These are phyloP conservation scores for Suhomyces kilbournensis DNA, from an alignment of 805 yeast genomes.

Conservation along the genomic window DNA sequence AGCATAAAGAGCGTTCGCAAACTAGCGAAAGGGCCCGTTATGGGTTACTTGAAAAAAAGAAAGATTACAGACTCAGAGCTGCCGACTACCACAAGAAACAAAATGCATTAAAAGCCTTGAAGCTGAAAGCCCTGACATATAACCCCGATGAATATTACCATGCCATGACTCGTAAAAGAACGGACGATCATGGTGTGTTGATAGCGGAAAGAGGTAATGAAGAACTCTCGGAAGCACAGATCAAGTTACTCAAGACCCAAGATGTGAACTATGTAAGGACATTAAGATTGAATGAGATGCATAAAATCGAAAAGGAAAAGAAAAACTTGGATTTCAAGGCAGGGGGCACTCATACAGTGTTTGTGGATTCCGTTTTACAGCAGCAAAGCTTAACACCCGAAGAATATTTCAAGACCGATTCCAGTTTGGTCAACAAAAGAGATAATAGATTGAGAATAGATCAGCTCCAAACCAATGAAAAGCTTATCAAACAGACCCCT, in stretches of 20 bases:
- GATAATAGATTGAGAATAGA: slow-evolving; percentile 68
- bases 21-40: slow-evolving; percentile 65
- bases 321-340: slow-evolving; percentile 49
- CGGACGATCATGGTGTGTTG: slow-evolving; percentile 69
- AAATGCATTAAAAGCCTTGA: slow-evolving; percentile 65
- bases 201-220: slow-evolving; percentile 64
- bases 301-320: slow-evolving; percentile 58
- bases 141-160: slow-evolving; percentile 97
- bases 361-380: slow-evolving; percentile 64
- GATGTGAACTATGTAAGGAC: slow-evolving; percentile 85
- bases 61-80: slow-evolving; percentile 49
- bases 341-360: slow-evolving; percentile 79
- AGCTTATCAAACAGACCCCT: slow-evolving; percentile 26
- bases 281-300: slow-evolving; percentile 64
- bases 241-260: slow-evolving; percentile 81
- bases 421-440: slow-evolving; percentile 53
- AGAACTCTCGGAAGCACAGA: slow-evolving; percentile 66
- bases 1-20: slow-evolving; percentile 93
- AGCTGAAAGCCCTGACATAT: slow-evolving; percentile 65
- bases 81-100: slow-evolving; percentile 57
- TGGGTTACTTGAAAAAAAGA: slow-evolving; percentile 90
- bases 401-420: slow-evolving; percentile 67
- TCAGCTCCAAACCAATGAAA: slow-evolving; percentile 50
- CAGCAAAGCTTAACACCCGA: slow-evolving; percentile 62
- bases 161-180: slow-evolving; percentile 73